Base-by-base conservation (phyloP, 768 basidiomycete species). In the Lyophyllum shimeji region DNA sequence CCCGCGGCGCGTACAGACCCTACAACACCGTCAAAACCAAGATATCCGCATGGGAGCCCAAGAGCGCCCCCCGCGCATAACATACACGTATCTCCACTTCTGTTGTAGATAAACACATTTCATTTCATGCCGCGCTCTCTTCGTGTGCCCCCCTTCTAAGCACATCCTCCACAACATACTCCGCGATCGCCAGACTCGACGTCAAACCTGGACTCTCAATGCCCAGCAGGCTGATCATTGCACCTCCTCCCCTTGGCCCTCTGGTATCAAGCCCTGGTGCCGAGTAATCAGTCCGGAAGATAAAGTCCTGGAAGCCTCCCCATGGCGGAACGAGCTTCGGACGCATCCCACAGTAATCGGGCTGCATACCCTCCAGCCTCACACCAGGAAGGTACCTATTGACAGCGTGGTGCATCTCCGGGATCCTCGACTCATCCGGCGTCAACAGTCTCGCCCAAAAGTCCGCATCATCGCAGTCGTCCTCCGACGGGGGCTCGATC, bases 191-290 rank as follows among this genome's bases (percentile, higher is more conserved):
- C 61, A 98, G 80, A 63, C 83, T 83, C 9, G 89, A 82, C 3
- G 96, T 98, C 66, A 98, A 71, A 0, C 96, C 96, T 0, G 96
- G 96, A 59, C 89, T 92, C 67, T 97, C 94, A 58, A 98, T 94
- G 0, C 95, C 94, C 66, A 94, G 68, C 57, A 97, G 72, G 67
- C 85, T 94, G 61, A 98, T 79, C 85, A 98, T 87, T 1, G 77
- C 74, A 47, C 73, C 72, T 44, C 53, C 61, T 34, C 61, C 65
- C 31, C 68, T 67, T 46, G 59, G 67, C 50, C 53, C 48, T n/a
- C 50, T 46, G 15, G 6, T 15, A 15, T 31, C 58, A 13, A 65
- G 63, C 29, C 61, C 62, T 18, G 60, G 66, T 59, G 65, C 75
- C 1, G 83, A 78, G 63, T 84, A 83, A 65, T 93, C 85, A 20